Evolutionary conservation across 2,329 filamentous ascomycete species (phyloP).

Genomic region (Botrytis squamosa): DNA sequence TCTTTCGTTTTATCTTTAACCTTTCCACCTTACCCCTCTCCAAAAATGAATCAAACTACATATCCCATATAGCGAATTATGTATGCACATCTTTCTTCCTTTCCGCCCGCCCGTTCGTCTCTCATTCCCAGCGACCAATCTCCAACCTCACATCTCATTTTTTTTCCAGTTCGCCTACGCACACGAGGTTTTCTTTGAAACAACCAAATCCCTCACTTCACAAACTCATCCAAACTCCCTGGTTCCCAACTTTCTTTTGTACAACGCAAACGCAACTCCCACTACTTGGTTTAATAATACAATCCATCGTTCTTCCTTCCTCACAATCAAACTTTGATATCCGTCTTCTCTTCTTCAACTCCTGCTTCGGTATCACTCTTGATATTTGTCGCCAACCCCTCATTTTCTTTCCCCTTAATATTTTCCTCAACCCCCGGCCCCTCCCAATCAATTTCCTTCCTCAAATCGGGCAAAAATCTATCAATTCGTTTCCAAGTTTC

Average conservation of each 20-base stretch:
- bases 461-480: conserved; percentile 61
- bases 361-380: conserved; percentile 1
- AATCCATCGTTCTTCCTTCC: background rate
- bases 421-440: conserved; percentile 1
- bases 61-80: background rate
- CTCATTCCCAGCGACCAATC: background rate
- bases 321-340: background rate
- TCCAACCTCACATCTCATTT: background rate
- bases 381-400: background rate
- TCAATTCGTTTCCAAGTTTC: conserved; percentile 67
- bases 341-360: background rate
- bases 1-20: background rate
- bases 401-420: background rate
- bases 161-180: background rate
- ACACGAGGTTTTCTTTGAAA: background rate
- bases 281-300: conserved; percentile 8
- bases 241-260: background rate
- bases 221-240: conserved; percentile 9
- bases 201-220: background rate
- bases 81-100: background rate
- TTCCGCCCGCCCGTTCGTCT: background rate
- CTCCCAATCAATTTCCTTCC: conserved; percentile 56
- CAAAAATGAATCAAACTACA: background rate
- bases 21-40: background rate
- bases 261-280: background rate